Evolutionary conservation across 2,329 filamentous ascomycete species (phyloP).

Genomic region (Zelopaecilomyces penicillatus): DNA sequence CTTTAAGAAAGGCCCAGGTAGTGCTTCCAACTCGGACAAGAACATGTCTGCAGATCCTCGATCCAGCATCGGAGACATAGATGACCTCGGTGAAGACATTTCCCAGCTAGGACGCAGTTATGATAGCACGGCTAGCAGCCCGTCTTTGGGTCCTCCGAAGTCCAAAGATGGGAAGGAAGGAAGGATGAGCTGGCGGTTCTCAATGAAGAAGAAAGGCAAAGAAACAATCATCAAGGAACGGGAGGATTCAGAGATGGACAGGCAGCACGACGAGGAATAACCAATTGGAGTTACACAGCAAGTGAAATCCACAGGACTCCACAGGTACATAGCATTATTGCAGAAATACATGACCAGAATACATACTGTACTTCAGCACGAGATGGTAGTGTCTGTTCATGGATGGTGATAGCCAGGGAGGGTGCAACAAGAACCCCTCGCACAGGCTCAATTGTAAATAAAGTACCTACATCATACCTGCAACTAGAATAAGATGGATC

Average conservation of each 20-base stretch:
- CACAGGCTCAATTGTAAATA: too few relatives aligned
- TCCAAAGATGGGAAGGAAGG: constrained; percentile 39
- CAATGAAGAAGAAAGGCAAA: constrained; percentile 52
- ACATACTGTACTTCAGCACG: neutral
- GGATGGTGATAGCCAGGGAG: too few relatives aligned
- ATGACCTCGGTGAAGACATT: constrained; percentile 42
- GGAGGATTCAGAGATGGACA: constrained; percentile 47
- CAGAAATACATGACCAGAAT: neutral
- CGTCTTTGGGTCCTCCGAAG: constrained; percentile 44
- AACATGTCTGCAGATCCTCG: constrained; percentile 45
- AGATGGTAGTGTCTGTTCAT: too few relatives aligned
- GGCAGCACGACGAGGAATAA: constrained; percentile 22
- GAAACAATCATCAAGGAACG: constrained; percentile 35
- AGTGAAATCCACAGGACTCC: neutral
- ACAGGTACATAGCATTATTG: neutral
- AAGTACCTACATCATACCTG: too few relatives aligned
- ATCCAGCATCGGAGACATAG: constrained; percentile 49
- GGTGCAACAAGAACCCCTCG: too few relatives aligned
- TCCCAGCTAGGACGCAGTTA: constrained; percentile 39
- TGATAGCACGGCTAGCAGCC: constrained; percentile 49
- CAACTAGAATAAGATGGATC: too few relatives aligned
- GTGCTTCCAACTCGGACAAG: constrained; percentile 48
- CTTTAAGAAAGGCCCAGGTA: constrained; percentile 53
- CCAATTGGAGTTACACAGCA: too few relatives aligned
- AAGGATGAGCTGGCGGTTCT: constrained; percentile 47